Conservation (phyloP, 257 asterid genomes). For the Penstemon newberryi region DNA sequence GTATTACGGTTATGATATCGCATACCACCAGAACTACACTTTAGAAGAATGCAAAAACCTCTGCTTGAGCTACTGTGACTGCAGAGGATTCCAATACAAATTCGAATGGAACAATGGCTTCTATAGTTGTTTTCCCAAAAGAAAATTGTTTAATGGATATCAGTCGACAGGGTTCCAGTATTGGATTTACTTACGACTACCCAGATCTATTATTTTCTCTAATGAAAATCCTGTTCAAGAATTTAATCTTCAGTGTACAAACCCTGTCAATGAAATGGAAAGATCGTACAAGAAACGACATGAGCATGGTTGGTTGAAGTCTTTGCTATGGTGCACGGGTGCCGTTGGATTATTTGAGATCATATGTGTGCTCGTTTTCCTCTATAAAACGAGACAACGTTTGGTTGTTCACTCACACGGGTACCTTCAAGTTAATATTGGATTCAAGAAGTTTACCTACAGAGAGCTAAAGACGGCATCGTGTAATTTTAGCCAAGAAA, state of each 20-base stretch:
- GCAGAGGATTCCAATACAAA: slow-evolving; percentile 44
- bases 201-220: background rate
- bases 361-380: slow-evolving; percentile 28
- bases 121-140: slow-evolving; percentile 37
- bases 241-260: slow-evolving; percentile 6
- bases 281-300: slow-evolving; percentile 18
- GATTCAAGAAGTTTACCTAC: slow-evolving; percentile 42
- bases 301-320: slow-evolving; percentile 19
- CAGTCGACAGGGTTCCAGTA: slow-evolving; percentile 1
- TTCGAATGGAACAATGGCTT: background rate
- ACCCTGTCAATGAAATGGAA: background rate
- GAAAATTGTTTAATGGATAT: slow-evolving; percentile 34
- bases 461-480: slow-evolving; percentile 43
- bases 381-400: slow-evolving; percentile 21
- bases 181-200: slow-evolving; percentile 32
- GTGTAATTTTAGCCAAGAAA: slow-evolving; percentile 35
- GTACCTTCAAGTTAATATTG: slow-evolving; percentile 29
- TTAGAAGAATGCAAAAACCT: slow-evolving; percentile 25
- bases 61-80: slow-evolving; percentile 33
- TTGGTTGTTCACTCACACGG: slow-evolving; percentile 5
- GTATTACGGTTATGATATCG: slow-evolving; percentile 43
- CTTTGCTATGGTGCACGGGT: slow-evolving; percentile 26
- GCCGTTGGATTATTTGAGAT: slow-evolving; percentile 31
- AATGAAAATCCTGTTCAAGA: background rate
- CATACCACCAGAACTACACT: slow-evolving; percentile 20